These are phyloP conservation scores for Aureobasidium sp. DNA, from an alignment of 2,329 filamentous ascomycete genomes.

Conservation along the genomic window DNA sequence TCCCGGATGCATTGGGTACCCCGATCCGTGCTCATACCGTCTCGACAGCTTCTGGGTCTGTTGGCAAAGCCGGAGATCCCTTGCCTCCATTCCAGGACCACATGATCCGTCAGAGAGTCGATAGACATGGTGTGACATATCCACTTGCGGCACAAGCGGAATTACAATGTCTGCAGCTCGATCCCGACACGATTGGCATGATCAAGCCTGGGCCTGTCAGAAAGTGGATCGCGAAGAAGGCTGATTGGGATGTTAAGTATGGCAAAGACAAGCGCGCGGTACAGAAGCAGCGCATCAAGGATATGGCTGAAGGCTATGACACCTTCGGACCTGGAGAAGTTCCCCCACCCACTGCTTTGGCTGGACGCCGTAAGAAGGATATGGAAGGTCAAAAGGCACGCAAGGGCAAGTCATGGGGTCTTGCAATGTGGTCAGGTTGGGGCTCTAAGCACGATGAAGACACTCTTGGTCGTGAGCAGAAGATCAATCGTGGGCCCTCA, in stretches of 20 bases:
- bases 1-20: conserved; percentile 16
- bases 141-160: conserved; percentile 58
- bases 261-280: conserved; percentile 61
- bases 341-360: conserved; percentile 78
- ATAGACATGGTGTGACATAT: conserved; percentile 67
- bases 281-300: conserved; percentile 65
- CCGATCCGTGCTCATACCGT: conserved; percentile 17
- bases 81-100: conserved; percentile 71
- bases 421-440: conserved; percentile 81
- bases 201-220: conserved; percentile 72
- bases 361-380: conserved; percentile 53
- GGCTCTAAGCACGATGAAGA: conserved; percentile 81
- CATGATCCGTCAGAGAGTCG: conserved; percentile 88
- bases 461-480: conserved; percentile 56
- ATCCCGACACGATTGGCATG: conserved; percentile 61
- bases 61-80: conserved; percentile 82
- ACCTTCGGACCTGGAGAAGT: conserved; percentile 62
- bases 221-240: conserved; percentile 74
- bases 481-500: conserved; percentile 33
- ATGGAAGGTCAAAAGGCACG: conserved; percentile 41
- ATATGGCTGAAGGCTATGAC: conserved; percentile 65
- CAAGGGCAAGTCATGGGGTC: conserved; percentile 52
- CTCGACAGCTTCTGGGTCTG: conserved; percentile 30
- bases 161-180: conserved; percentile 59
- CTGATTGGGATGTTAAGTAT: conserved; percentile 67